Conservation (phyloP, 2,329 filamentous ascomycete species). For the Stachybotrys chartarum region DNA sequence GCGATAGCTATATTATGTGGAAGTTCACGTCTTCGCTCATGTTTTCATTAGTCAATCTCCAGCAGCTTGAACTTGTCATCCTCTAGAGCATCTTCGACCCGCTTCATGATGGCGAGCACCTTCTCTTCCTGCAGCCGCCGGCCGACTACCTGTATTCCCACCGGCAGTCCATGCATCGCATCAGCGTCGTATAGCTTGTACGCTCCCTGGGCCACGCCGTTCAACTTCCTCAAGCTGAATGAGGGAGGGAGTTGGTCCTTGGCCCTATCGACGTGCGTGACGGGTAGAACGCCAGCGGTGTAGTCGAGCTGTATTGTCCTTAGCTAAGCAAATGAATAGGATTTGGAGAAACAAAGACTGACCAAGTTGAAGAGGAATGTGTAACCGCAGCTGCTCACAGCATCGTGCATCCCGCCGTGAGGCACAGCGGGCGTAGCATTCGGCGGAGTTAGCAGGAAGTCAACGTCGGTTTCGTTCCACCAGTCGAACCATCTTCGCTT, state of each 20-base stretch:
- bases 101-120: constrained; percentile 73
- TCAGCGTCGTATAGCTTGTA: constrained; percentile 79
- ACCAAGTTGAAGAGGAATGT: constrained; percentile 90
- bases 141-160: constrained; percentile 79
- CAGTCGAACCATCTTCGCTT: constrained; percentile 75
- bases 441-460: constrained; percentile 75
- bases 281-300: constrained; percentile 71
- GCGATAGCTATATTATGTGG: no score
- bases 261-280: constrained; percentile 71
- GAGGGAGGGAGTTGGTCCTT: constrained; percentile 57
- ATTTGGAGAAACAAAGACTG: constrained; percentile 17
- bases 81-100: constrained; percentile 66
- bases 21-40: no score
- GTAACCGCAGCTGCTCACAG: constrained; percentile 81
- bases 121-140: constrained; percentile 80
- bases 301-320: constrained; percentile 63
- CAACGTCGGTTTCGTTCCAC: constrained; percentile 68
- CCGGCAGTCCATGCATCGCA: constrained; percentile 81
- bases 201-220: constrained; percentile 73
- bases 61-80: constrained; percentile 45
- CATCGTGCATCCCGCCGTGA: constrained; percentile 78
- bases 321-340: neutral
- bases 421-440: constrained; percentile 88
- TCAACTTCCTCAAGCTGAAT: constrained; percentile 58
- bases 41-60: constrained; percentile 24